Evolutionary conservation across 495 filamentous ascomycete genomes (phyloP).

Genomic region (Beverwykella pulmonaria): DNA sequence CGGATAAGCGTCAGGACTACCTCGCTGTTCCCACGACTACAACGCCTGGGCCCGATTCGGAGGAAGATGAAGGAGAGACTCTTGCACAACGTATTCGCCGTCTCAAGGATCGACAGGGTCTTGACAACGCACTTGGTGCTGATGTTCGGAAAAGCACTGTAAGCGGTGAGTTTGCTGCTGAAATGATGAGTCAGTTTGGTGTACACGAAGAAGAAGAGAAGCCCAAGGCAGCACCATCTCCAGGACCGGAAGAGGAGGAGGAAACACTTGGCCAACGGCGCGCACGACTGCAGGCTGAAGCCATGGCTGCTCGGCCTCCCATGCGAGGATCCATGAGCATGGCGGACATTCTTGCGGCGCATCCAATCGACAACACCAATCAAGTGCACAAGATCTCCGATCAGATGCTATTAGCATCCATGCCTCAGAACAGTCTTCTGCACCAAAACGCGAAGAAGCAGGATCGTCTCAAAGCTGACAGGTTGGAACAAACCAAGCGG

Average conservation of each 20-base stretch:
- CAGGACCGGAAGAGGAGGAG: slow-evolving; percentile 56
- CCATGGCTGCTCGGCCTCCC: slow-evolving; percentile 50
- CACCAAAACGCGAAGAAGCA: slow-evolving; percentile 36
- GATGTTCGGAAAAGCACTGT: slow-evolving; percentile 58
- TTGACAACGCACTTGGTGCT: slow-evolving; percentile 44
- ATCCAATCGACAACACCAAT: slow-evolving; percentile 50
- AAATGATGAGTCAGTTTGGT: slow-evolving; percentile 74
- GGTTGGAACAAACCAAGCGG: slow-evolving; percentile 35
- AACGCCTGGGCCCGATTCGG: slow-evolving; percentile 24
- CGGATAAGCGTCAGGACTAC: slow-evolving; percentile 42
- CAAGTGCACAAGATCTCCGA: slow-evolving; percentile 39
- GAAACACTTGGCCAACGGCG: slow-evolving; percentile 90
- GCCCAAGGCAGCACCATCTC: slow-evolving; percentile 37
- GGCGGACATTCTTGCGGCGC: slow-evolving; percentile 67
- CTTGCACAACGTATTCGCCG: slow-evolving; percentile 73
- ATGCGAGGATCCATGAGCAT: slow-evolving; percentile 59
- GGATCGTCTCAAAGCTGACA: slow-evolving; percentile 28
- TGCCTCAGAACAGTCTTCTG: slow-evolving; percentile 41
- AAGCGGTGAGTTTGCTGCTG: slow-evolving; percentile 75
- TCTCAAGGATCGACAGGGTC: slow-evolving; percentile 59
- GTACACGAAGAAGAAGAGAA: slow-evolving; percentile 45
- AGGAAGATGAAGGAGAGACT: slow-evolving; percentile 74
- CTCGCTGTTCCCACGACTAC: slow-evolving; percentile 18
- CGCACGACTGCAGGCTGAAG: slow-evolving; percentile 74
- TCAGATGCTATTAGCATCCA: slow-evolving; percentile 18